A percentile compares a stretch with the other conserved stretches of the same genome.
Conservation (phyloP, 805 yeast genomes). For the Hanseniaspora occidentalis region DNA sequence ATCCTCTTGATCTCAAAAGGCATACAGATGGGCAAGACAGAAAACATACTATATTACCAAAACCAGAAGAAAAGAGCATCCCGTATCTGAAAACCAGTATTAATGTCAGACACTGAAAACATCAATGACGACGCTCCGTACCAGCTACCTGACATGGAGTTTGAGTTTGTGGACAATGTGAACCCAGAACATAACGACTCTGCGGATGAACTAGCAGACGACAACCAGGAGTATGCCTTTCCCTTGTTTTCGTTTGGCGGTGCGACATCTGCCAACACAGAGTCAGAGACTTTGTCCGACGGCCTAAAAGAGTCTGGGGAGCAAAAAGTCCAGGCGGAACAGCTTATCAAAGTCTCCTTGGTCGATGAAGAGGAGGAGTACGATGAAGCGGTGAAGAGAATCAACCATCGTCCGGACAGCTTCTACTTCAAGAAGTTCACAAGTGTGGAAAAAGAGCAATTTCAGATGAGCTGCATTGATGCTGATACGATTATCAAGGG, state of each 20-base stretch:
- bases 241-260: slow-evolving; percentile 5
- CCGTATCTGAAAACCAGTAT: neutral
- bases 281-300: no score
- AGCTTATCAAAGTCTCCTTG: slow-evolving; percentile 2
- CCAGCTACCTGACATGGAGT: neutral
- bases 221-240: slow-evolving; percentile 3
- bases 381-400: neutral
- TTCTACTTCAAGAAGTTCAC: neutral
- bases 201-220: neutral
- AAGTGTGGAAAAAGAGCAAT: neutral
- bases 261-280: neutral
- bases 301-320: no score
- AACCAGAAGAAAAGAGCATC: no score
- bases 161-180: neutral
- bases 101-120: neutral
- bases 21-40: no score
- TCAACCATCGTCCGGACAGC: slow-evolving; percentile 1
- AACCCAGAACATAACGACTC: neutral
- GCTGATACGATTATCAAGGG: neutral
- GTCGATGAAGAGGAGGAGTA: slow-evolving; percentile 3
- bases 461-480: neutral
- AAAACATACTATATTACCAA: no score
- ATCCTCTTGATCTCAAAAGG: no score
- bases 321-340: no score
- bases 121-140: neutral